Evolutionary conservation across 129 eudicot species (phyloP).

Genomic region (Artemisia annua): DNA sequence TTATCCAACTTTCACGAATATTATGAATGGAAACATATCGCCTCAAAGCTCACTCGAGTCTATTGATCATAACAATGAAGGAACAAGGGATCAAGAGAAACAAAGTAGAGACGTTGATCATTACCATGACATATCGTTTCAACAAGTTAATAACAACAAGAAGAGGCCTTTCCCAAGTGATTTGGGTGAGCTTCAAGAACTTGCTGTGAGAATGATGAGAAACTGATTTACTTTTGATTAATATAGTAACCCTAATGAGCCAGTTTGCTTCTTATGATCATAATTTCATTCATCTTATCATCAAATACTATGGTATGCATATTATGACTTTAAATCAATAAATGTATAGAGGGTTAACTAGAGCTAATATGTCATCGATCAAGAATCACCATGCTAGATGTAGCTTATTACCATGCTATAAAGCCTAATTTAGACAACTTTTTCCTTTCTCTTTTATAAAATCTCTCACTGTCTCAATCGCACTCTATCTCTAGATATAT

Average conservation of each 20-base stretch:
- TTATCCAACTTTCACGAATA: slow-evolving; percentile 30
- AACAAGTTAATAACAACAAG: slow-evolving; percentile 36
- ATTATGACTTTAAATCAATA: slow-evolving; percentile 17
- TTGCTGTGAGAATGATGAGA: slow-evolving; percentile 92
- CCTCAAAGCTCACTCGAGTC: slow-evolving; percentile 85
- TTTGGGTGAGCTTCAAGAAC: slow-evolving; percentile 86
- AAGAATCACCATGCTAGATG: slow-evolving; percentile 21
- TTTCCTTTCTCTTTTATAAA: background rate
- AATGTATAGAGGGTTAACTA: slow-evolving; percentile 21
- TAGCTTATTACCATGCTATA: slow-evolving; percentile 24
- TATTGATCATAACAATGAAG: slow-evolving; percentile 43
- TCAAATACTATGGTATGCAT: slow-evolving; percentile 18
- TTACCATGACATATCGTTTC: slow-evolving; percentile 32
- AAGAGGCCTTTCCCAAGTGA: slow-evolving; percentile 74
- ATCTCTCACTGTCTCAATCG: background rate
- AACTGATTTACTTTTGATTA: slow-evolving; percentile 36
- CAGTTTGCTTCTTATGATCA: slow-evolving; percentile 27
- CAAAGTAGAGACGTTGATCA: slow-evolving; percentile 37
- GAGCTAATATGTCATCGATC: slow-evolving; percentile 14
- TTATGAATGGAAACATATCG: slow-evolving; percentile 46
- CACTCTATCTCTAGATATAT: background rate
- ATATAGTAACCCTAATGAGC: slow-evolving; percentile 18
- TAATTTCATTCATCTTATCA: slow-evolving; percentile 39
- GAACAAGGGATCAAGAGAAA: slow-evolving; percentile 46
- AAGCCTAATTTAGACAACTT: slow-evolving; percentile 23